Base-by-base conservation (phyloP, 495 filamentous ascomycete species). In the Neurospora cerealis region DNA sequence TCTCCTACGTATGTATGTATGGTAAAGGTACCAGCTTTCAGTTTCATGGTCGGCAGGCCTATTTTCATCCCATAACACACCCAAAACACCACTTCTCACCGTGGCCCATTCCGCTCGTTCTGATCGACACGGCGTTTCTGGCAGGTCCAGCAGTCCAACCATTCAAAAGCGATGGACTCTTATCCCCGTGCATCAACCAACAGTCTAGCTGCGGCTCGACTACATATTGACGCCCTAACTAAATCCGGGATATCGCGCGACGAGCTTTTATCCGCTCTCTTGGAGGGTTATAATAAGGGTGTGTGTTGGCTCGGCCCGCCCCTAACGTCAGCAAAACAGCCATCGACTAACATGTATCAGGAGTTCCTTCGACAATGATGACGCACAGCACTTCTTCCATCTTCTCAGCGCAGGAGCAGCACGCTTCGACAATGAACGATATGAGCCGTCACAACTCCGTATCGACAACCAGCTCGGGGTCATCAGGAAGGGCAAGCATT, bases 391-490 rank as follows among this genome's bases (percentile, higher is more conserved):
- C 24, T 62, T 32, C 54, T 62, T 62, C 13, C 13, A 3, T 62
- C 3, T 62, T 32, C 54, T 28, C 54, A 32, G 15, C 13, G 10
- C 54, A 32, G 54, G 54, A 62, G 54, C 54, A 62, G 54, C 54
- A 32, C 75, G 73, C 40, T 42, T 76, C 69, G 24, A 62, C 24
- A 8, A 32, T 32, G 24, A 62, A 62, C 5, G 54, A 62, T 3
- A 62, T 32, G 54, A 62, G 54, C 54, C 54, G 54, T 62, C 54
- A 62, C 54, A 62, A 62, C 24, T 83, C 81, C 40, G 74, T 83
- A 24, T 83, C 81, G 44, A 82, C 81, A 10, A 79, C 78, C 11
- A 83, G 81, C 71, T 82, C 81, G 7, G 71, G 77, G 17, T 83
- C 81, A 19, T 81, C 81, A 10, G 80, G 78, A 41, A 76, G 78